Conservation (phyloP, 495 filamentous ascomycete genomes). For the Aspergillus olivimuriae region DNA sequence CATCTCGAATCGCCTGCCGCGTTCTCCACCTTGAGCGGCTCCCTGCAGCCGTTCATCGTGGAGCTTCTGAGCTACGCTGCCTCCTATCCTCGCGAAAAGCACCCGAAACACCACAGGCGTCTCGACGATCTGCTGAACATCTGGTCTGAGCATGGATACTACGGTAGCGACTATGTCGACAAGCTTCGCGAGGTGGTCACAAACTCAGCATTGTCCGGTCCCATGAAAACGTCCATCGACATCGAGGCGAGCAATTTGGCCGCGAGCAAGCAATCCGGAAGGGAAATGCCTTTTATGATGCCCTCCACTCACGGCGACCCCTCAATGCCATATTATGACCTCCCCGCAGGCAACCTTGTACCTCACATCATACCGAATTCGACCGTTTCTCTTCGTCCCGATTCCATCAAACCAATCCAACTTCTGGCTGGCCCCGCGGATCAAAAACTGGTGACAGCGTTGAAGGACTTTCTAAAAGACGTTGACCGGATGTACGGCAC, state of each 20-base stretch:
- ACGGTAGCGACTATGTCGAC: conserved; percentile 47
- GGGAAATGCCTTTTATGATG: conserved; percentile 59
- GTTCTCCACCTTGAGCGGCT: conserved; percentile 50
- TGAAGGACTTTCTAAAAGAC: conserved; percentile 63
- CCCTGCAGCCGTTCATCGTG: conserved; percentile 54
- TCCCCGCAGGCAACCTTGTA: conserved; percentile 77
- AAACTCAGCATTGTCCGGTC: conserved; percentile 34
- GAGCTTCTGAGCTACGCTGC: conserved; percentile 57
- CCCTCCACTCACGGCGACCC: conserved; percentile 73
- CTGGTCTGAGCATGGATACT: conserved; percentile 71
- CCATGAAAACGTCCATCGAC: conserved; percentile 21
- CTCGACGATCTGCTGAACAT: conserved; percentile 59
- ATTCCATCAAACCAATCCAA: conserved; percentile 67
- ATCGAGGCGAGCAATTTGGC: conserved; percentile 16
- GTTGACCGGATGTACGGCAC: conserved; percentile 56
- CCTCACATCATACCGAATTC: conserved; percentile 74
- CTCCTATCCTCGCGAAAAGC: conserved; percentile 48
- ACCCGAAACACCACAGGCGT: conserved; percentile 60
- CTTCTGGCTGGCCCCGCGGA: conserved; percentile 68
- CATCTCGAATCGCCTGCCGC: conserved; percentile 38
- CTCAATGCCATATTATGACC: conserved; percentile 71
- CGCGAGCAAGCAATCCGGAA: conserved; percentile 31
- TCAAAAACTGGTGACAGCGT: conserved; percentile 52
- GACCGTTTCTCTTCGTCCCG: conserved; percentile 61
- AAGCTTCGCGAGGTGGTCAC: conserved; percentile 54